Conservation (phyloP, 768 basidiomycete genomes). For the Tulasnella sp. region DNA sequence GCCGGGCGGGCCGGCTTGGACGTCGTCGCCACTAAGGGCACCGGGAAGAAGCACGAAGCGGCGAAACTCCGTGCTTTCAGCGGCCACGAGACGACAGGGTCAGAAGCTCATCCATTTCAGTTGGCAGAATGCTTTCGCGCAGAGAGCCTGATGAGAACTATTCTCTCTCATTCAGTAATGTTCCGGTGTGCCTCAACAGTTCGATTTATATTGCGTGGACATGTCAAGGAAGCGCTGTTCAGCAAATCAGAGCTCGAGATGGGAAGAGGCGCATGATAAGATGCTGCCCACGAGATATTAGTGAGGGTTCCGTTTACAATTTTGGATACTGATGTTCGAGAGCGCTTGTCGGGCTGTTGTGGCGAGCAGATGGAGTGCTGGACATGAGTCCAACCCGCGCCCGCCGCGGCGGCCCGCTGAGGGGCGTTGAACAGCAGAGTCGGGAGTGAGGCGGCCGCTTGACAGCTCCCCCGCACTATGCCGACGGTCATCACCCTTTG, state of each 20-base stretch:
- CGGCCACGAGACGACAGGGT: conserved; percentile 14
- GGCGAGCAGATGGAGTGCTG: neutral
- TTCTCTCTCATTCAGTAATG: neutral
- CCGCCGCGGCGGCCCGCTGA: neutral
- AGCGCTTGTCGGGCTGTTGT: neutral
- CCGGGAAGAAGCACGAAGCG: conserved; percentile 14
- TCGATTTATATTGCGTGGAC: neutral
- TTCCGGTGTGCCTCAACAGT: neutral
- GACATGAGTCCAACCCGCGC: neutral
- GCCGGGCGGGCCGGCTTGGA: conserved; percentile 13
- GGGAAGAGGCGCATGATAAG: neutral
- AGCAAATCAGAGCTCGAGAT: neutral
- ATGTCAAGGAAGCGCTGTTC: neutral
- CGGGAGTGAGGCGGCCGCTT: neutral
- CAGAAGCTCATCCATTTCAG: neutral
- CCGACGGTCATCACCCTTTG: neutral
- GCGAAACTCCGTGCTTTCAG: conserved; percentile 15
- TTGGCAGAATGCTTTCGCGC: neutral
- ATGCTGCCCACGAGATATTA: neutral
- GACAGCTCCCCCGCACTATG: neutral
- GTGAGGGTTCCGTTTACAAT: neutral
- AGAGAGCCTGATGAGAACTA: neutral
- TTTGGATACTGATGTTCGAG: neutral
- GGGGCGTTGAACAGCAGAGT: neutral
- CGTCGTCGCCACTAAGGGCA: conserved; percentile 1